Base-by-base conservation (phyloP, 352 stramenopile genomes). In the Globisporangium rhizosaccharum region DNA sequence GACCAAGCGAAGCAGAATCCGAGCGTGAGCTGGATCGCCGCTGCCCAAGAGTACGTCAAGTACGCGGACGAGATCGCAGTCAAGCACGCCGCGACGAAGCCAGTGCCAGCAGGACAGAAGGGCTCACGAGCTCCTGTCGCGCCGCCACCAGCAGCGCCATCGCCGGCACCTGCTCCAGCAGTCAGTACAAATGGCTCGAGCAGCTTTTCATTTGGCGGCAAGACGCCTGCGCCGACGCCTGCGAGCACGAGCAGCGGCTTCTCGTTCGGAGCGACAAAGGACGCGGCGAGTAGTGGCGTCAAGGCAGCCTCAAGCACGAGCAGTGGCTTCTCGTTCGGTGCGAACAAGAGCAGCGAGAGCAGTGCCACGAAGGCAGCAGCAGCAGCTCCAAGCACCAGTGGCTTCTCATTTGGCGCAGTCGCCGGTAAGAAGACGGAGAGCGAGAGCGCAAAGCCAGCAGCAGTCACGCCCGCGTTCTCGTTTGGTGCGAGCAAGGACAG, bases 21-120 rank as follows among this genome's bases (percentile, higher is more conserved):
- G 41, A 82, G 72, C 53, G 70, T 67, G 15, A 85, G 77, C 62
- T 95, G 86, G 85, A 73, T 72, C 36, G 67, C 60, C 0, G 78
- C 79, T 20, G 71, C 85, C 33, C 68, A 91, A 73, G 85, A 94
- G 33, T 94, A 94, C 53, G 50, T 90, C 30, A 80, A 80, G 58
- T 80, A 91, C 51, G 85, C 82, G 28, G 56, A 64, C 41, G 69
- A 72, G 36, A 84, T 94, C 37, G 79, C 67, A 5, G 61, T 59
- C 46, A 89, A 90, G 56, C 70, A 88, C 65, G 76, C 77, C 18
- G 69, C 75, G 18, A 84, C 76, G 25, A 89, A 83, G 57, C 76
- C 79, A 17, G 71, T 88, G 53, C 66, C 72, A 10, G 73, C 76
- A 23, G 67, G 65, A 20, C 68, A 80, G 47, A 42, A 61, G 58